These are phyloP conservation scores for Sarocladium strictum DNA, from an alignment of 2,329 filamentous ascomycete species.

Conservation along the genomic window DNA sequence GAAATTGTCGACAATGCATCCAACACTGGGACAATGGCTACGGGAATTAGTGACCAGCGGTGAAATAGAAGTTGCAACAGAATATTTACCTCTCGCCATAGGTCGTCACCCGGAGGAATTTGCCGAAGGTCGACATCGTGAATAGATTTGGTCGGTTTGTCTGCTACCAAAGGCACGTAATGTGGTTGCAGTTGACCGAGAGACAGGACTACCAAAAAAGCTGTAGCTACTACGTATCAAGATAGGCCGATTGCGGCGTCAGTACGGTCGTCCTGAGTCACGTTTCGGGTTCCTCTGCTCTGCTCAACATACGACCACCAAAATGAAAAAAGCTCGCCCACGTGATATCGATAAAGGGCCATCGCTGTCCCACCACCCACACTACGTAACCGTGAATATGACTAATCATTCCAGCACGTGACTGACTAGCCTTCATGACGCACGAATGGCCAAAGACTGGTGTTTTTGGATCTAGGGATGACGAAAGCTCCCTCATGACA, in stretches of 20 bases:
- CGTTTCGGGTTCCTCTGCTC: background rate
- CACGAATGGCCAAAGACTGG: too few species aligned
- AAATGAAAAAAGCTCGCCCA: background rate
- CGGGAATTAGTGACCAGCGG: slow-evolving; percentile 57
- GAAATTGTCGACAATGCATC: slow-evolving; percentile 89
- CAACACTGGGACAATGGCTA: slow-evolving; percentile 71
- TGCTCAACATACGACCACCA: background rate
- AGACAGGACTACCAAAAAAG: background rate
- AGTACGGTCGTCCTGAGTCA: background rate
- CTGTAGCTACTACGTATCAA: background rate
- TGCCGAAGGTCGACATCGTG: slow-evolving; percentile 6
- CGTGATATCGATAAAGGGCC: background rate
- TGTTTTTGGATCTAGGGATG: too few species aligned
- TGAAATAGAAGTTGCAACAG: background rate
- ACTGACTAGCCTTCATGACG: too few species aligned
- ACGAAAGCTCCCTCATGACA: too few species aligned
- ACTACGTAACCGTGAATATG: background rate
- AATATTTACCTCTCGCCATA: background rate
- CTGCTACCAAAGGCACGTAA: background rate
- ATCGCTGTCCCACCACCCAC: background rate
- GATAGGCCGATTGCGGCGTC: slow-evolving; percentile 3
- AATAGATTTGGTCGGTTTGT: background rate
- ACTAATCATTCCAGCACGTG: too few species aligned
- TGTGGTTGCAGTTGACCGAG: background rate
- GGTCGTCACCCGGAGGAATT: slow-evolving; percentile 5